Evolutionary conservation across 306 rosid species (phyloP).

Genomic region (Delonix regia): DNA sequence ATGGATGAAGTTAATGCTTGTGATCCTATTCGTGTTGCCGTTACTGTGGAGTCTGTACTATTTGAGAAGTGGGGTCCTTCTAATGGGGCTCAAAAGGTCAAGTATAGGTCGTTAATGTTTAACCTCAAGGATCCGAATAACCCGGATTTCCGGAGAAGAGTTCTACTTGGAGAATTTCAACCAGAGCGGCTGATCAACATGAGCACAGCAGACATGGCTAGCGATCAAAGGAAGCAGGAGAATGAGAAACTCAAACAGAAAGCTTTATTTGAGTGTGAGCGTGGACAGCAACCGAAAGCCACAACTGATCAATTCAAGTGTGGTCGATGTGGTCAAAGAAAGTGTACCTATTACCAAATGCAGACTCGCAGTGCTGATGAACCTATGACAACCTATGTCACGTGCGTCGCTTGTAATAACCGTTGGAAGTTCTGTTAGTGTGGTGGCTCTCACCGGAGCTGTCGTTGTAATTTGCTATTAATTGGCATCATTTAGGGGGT

Average conservation of each 20-base stretch:
- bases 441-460: slow-evolving; percentile 29
- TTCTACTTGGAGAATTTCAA: slow-evolving; percentile 71
- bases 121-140: slow-evolving; percentile 91
- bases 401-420: slow-evolving; percentile 83
- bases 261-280: slow-evolving; percentile 87
- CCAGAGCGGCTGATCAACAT: slow-evolving; percentile 71
- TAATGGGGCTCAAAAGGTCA: slow-evolving; percentile 83
- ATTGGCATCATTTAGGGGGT: slow-evolving; percentile 33
- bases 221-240: slow-evolving; percentile 81
- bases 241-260: slow-evolving; percentile 68
- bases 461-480: slow-evolving; percentile 40
- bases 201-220: slow-evolving; percentile 93
- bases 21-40: slow-evolving; percentile 91
- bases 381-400: slow-evolving; percentile 99
- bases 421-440: slow-evolving; percentile 98
- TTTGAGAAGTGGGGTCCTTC: slow-evolving; percentile 94
- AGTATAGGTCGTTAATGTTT: slow-evolving; percentile 86
- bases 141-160: slow-evolving; percentile 95
- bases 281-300: slow-evolving; percentile 67
- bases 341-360: slow-evolving; percentile 94
- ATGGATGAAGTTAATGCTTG: slow-evolving; percentile 57
- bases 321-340: slow-evolving; percentile 88
- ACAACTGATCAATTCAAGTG: slow-evolving; percentile 96
- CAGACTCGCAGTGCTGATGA: slow-evolving; percentile 99
- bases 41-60: slow-evolving; percentile 79